Conservation (phyloP, 148 eudicot genomes). For the Vaccinium darrowii region DNA sequence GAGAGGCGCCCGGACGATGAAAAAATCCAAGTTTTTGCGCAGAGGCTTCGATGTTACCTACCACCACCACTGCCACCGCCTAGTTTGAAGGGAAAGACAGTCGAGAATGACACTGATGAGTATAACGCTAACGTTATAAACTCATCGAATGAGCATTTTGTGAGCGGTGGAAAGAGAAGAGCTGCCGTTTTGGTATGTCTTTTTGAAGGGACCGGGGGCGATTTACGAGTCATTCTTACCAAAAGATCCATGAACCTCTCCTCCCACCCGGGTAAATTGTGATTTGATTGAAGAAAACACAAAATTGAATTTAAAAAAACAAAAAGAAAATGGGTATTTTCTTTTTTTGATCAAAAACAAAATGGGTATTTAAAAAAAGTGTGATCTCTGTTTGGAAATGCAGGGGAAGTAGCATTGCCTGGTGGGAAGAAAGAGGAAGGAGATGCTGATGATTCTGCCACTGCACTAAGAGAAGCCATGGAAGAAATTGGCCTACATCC, state of each 20-base stretch:
- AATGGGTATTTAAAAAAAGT: neutral
- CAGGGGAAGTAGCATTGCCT: conserved; percentile 44
- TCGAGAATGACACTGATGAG: neutral
- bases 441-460: conserved; percentile 32
- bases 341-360: neutral
- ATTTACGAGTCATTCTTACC: conserved; percentile 32
- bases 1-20: neutral
- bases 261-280: conserved; percentile 29
- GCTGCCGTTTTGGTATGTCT: conserved; percentile 38
- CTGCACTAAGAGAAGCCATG: conserved; percentile 37
- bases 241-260: conserved; percentile 34
- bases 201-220: conserved; percentile 24
- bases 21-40: conserved; percentile 1
- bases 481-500: conserved; percentile 42
- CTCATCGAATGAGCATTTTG: neutral
- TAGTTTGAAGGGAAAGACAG: neutral
- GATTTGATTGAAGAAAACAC: neutral
- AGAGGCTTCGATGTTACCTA: neutral
- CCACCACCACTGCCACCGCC: neutral
- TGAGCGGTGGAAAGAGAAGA: conserved; percentile 16
- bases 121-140: neutral
- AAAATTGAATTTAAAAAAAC: neutral
- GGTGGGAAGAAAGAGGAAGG: conserved; percentile 38
- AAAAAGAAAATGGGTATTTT: neutral
- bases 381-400: neutral